Evolutionary conservation across 352 stramenopile genomes (phyloP).

Genomic region (Phytophthora pseudosyringae): DNA sequence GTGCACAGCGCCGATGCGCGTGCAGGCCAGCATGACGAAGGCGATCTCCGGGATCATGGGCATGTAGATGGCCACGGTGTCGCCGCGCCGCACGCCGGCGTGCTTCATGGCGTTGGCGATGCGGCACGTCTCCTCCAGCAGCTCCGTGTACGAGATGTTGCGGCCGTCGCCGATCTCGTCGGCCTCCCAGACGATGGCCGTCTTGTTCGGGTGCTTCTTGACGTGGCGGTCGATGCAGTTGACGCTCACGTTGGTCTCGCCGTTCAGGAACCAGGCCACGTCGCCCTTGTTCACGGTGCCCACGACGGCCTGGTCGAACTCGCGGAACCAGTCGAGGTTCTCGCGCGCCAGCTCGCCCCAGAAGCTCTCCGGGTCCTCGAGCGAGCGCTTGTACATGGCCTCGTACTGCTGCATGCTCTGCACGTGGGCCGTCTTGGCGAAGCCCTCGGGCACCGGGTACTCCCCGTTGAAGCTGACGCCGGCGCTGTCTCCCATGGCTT

Average conservation of each 20-base stretch:
- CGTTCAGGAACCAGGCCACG: conserved; percentile 94
- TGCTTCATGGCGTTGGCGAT: conserved; percentile 96
- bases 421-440: conserved; percentile 66
- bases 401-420: conserved; percentile 76
- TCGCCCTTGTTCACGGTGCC: conserved; percentile 91
- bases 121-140: conserved; percentile 66
- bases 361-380: conserved; percentile 89
- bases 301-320: conserved; percentile 89
- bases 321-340: conserved; percentile 93
- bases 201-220: conserved; percentile 72
- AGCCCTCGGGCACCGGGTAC: conserved; percentile 35
- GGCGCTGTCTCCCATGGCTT: no score
- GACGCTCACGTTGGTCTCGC: conserved; percentile 93
- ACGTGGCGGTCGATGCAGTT: conserved; percentile 97
- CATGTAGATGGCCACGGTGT: conserved; percentile 98
- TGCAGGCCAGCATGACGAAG: conserved; percentile 98
- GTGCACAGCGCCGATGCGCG: conserved; percentile 96
- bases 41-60: conserved; percentile 98
- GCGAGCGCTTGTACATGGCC: conserved; percentile 81
- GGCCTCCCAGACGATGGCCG: conserved; percentile 97
- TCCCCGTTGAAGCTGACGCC: conserved; percentile 38
- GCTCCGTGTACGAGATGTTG: conserved; percentile 48
- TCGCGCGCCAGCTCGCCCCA: conserved; percentile 92
- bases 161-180: conserved; percentile 93
- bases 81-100: conserved; percentile 89